Conservation (phyloP, 2,329 filamentous ascomycete genomes). For the Fusarium fracticaudum region DNA sequence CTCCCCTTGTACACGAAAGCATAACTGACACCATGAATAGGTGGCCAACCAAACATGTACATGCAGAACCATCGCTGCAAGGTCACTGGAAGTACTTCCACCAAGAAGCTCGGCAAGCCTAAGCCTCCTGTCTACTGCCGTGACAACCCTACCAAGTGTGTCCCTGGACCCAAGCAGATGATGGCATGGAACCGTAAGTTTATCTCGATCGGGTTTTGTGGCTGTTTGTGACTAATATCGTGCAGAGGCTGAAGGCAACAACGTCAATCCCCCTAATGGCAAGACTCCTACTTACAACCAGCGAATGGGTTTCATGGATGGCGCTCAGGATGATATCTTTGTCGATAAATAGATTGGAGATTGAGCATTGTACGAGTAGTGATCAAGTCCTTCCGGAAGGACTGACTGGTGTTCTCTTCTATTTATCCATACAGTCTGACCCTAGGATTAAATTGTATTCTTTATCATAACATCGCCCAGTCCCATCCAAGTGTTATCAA, state of each 20-base stretch:
- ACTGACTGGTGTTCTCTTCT: background rate
- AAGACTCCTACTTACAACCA: conserved; percentile 47
- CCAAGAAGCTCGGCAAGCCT: conserved; percentile 52
- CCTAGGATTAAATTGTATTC: background rate
- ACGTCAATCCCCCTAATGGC: conserved; percentile 43
- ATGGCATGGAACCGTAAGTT: conserved; percentile 56
- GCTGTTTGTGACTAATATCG: background rate
- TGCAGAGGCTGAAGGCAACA: conserved; percentile 48
- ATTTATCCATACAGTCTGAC: background rate
- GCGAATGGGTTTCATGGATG: conserved; percentile 48
- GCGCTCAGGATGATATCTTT: conserved; percentile 48
- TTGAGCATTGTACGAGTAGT: background rate
- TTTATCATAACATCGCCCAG: background rate
- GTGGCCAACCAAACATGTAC: conserved; percentile 47
- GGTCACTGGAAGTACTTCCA: conserved; percentile 55
- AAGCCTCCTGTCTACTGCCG: conserved; percentile 55
- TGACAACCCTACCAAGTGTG: conserved; percentile 53
- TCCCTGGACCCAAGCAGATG: conserved; percentile 61
- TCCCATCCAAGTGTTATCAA: background rate
- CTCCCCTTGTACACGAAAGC: background rate
- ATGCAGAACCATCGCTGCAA: conserved; percentile 62
- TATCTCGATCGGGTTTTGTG: background rate
- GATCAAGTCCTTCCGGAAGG: conserved; percentile 16
- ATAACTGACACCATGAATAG: background rate
- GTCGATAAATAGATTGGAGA: background rate